Evolutionary conservation across 495 filamentous ascomycete genomes (phyloP).

Genomic region (Corynascus novoguineensis): DNA sequence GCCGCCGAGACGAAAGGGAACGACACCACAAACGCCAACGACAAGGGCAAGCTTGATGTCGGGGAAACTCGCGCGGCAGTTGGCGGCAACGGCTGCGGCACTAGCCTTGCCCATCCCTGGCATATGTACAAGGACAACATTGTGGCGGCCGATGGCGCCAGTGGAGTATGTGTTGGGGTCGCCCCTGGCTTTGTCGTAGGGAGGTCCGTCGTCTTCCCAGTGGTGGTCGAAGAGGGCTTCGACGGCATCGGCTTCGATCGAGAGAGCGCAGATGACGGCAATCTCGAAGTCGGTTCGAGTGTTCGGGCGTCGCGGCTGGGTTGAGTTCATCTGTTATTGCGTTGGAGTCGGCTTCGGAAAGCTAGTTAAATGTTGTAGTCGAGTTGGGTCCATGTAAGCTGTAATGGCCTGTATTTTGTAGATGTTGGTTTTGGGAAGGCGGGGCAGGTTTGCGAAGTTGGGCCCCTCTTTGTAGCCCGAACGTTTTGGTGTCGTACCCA

Average conservation of each 20-base stretch:
- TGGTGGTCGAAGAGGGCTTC: slow-evolving; percentile 20
- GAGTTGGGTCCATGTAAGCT: neutral
- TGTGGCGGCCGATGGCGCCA: too few relatives aligned
- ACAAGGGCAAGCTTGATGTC: slow-evolving; percentile 21
- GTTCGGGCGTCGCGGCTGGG: neutral
- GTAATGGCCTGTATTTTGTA: neutral
- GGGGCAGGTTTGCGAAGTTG: neutral
- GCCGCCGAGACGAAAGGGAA: slow-evolving; percentile 9
- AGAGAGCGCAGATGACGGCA: slow-evolving; percentile 33
- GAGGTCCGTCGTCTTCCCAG: slow-evolving; percentile 13
- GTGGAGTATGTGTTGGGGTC: too few relatives aligned
- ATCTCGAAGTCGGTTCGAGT: slow-evolving; percentile 22
- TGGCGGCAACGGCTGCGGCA: slow-evolving; percentile 29
- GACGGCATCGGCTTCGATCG: slow-evolving; percentile 30
- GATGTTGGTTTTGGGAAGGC: neutral
- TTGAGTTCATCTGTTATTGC: neutral
- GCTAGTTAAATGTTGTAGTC: too few relatives aligned
- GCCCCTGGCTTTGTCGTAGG: slow-evolving; percentile 19
- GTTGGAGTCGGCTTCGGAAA: too few relatives aligned
- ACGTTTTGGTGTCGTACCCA: too few relatives aligned
- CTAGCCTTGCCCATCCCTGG: slow-evolving; percentile 31
- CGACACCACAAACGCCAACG: slow-evolving; percentile 32
- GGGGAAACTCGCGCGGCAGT: slow-evolving; percentile 29
- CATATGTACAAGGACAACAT: slow-evolving; percentile 33
- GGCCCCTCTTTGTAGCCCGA: neutral